These are phyloP conservation scores for Raffaelea ambrosiae DNA, from an alignment of 2,329 filamentous ascomycete species.

Conservation along the genomic window DNA sequence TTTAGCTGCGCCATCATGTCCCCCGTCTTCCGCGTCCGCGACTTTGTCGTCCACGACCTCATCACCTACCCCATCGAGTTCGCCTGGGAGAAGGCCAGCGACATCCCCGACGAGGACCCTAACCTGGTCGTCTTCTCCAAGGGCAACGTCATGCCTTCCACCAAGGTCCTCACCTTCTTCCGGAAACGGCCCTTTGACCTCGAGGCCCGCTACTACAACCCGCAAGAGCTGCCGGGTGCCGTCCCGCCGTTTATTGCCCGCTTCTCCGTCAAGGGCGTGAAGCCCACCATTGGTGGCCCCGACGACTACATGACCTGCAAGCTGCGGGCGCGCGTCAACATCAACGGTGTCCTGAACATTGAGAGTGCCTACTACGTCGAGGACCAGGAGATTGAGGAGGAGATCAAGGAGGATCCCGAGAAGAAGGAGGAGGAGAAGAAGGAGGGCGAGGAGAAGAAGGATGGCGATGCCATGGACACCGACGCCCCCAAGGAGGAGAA, in stretches of 20 bases:
- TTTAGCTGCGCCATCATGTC: slow-evolving; percentile 98
- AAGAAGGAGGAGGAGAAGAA: slow-evolving; percentile 19
- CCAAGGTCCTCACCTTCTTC: slow-evolving; percentile 99
- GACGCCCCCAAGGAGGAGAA: slow-evolving; percentile 58
- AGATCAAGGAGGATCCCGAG: slow-evolving; percentile 28
- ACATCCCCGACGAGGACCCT: slow-evolving; percentile 97
- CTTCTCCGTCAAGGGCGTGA: slow-evolving; percentile 96
- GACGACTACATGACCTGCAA: slow-evolving; percentile 99
- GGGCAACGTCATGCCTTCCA: slow-evolving; percentile 93
- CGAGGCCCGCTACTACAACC: slow-evolving; percentile 86
- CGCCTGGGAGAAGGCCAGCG: slow-evolving; percentile 95
- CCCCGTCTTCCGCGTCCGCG: slow-evolving; percentile 94
- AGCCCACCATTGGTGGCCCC: slow-evolving; percentile 66
- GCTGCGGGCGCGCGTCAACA: slow-evolving; percentile 92
- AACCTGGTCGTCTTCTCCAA: slow-evolving; percentile 95
- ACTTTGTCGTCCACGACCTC: slow-evolving; percentile 96
- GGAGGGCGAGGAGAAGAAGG: slow-evolving; percentile 42
- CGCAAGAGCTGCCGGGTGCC: slow-evolving; percentile 80
- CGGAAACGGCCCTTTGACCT: slow-evolving; percentile 95
- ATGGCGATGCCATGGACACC: slow-evolving; percentile 79
- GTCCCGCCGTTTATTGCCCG: slow-evolving; percentile 90
- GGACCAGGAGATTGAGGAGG: slow-evolving; percentile 88
- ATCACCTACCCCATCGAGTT: slow-evolving; percentile 98
- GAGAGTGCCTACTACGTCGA: slow-evolving; percentile 98
- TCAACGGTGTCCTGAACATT: slow-evolving; percentile 92